A percentile compares a stretch with the other conserved stretches of the same genome.
Conservation (phyloP, 768 basidiomycete genomes). For the Sarcodon sp. region DNA sequence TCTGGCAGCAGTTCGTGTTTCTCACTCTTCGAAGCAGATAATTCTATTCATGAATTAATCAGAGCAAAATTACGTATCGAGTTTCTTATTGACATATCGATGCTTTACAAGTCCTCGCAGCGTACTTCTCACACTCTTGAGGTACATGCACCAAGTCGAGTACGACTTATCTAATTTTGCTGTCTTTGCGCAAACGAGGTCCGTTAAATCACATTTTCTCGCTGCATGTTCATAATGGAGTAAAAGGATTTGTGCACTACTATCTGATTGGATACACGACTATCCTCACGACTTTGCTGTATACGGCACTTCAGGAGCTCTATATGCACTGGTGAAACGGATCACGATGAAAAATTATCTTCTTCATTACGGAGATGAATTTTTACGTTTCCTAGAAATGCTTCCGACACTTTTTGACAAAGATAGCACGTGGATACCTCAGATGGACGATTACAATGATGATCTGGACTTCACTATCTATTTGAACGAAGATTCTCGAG, state of each 20-base stretch:
- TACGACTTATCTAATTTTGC: slow-evolving; percentile 77
- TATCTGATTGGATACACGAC: slow-evolving; percentile 65
- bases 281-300: slow-evolving; percentile 78
- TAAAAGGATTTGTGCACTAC: slow-evolving; percentile 62
- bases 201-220: slow-evolving; percentile 1
- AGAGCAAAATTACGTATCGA: slow-evolving; percentile 69
- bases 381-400: slow-evolving; percentile 67
- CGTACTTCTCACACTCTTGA: slow-evolving; percentile 78
- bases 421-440: slow-evolving; percentile 66
- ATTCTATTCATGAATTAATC: slow-evolving; percentile 3
- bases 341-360: slow-evolving; percentile 72
- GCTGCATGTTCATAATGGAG: not conserved
- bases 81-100: slow-evolving; percentile 77
- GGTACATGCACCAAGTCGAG: slow-evolving; percentile 69
- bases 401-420: slow-evolving; percentile 51
- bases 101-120: slow-evolving; percentile 71
- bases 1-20: slow-evolving; percentile 61
- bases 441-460: slow-evolving; percentile 44
- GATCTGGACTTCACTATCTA: slow-evolving; percentile 42
- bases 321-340: slow-evolving; percentile 66
- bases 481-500: slow-evolving; percentile 28
- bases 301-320: slow-evolving; percentile 55
- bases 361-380: slow-evolving; percentile 74
- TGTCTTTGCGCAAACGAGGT: slow-evolving; percentile 85
- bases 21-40: not conserved